phyloP scores from a whole-genome alignment of 2,329 filamentous ascomycete genomes.

The Ilyonectria robusta region DNA sequence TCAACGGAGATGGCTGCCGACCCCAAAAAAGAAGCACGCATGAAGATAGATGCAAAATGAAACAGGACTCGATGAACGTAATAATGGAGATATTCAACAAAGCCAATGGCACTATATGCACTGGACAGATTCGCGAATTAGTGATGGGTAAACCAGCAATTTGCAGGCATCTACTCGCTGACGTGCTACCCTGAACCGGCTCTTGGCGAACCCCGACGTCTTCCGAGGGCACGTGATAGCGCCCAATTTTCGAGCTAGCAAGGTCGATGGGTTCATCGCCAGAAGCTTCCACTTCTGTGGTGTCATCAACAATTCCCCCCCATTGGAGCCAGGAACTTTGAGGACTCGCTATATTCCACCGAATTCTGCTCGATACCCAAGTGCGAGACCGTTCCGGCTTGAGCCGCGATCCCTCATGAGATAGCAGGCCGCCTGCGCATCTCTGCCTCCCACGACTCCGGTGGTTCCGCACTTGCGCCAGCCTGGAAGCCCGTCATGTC shows the following conservation, averaged over 20 bases:
- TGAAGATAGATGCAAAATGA: background rate
- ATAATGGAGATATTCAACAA: background rate
- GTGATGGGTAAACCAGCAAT: slow-evolving; percentile 13
- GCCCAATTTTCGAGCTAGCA: slow-evolving; percentile 50
- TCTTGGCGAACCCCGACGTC: slow-evolving; percentile 35
- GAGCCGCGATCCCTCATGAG: slow-evolving; percentile 51
- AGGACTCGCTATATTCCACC: slow-evolving; percentile 36
- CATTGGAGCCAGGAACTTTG: slow-evolving; percentile 38
- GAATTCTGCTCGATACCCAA: slow-evolving; percentile 17
- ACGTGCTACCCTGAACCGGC: slow-evolving; percentile 25
- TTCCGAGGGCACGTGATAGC: slow-evolving; percentile 49
- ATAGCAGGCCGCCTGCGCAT: slow-evolving; percentile 46
- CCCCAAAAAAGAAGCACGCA: background rate
- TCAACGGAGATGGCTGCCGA: background rate
- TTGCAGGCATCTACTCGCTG: slow-evolving; percentile 36
- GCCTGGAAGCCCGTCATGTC: slow-evolving; percentile 67
- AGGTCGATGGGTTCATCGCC: slow-evolving; percentile 45
- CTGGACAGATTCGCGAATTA: background rate
- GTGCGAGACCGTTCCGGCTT: slow-evolving; percentile 24
- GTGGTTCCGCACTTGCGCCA: slow-evolving; percentile 54
- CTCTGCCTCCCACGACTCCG: slow-evolving; percentile 47
- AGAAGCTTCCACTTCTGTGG: slow-evolving; percentile 47
- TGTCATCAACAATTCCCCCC: slow-evolving; percentile 48
- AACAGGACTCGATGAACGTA: background rate
- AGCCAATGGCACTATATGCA: background rate